Conservation (phyloP, 2,329 filamentous ascomycete species). For the Phialophora expanda region DNA sequence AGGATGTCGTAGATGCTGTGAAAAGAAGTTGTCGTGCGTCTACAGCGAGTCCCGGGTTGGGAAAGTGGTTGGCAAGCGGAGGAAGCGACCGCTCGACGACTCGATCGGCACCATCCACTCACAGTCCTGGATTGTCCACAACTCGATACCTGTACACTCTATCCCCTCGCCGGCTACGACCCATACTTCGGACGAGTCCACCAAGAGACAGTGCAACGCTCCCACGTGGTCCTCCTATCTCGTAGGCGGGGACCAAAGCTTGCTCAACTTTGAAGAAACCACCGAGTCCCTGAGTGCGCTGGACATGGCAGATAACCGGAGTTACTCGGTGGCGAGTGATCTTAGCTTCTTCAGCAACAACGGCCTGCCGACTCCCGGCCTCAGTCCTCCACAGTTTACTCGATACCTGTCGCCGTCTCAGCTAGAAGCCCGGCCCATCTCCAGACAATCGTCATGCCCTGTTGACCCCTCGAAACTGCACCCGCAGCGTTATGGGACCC, state of each 20-base stretch:
- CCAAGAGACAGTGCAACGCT: conserved; percentile 25
- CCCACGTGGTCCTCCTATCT: conserved; percentile 35
- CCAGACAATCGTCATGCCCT: conserved; percentile 22
- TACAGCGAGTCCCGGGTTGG: conserved; percentile 40
- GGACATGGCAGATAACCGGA: conserved; percentile 35
- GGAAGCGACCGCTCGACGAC: conserved; percentile 38
- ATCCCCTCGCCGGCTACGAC: conserved; percentile 38
- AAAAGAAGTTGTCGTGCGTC: conserved; percentile 37
- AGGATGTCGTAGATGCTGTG: conserved; percentile 38
- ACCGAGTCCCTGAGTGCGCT: conserved; percentile 32
- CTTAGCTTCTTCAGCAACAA: conserved; percentile 32
- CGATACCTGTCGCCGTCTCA: conserved; percentile 35
- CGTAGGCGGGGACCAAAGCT: conserved; percentile 27
- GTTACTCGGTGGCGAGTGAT: conserved; percentile 33
- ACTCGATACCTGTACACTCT: conserved; percentile 28
- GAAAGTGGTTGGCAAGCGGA: conserved; percentile 40
- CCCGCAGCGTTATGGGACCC: conserved; percentile 10
- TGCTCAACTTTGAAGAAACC: conserved; percentile 32
- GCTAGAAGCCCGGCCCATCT: conserved; percentile 29
- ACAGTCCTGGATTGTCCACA: conserved; percentile 30
- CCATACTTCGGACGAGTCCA: conserved; percentile 28
- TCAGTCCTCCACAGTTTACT: conserved; percentile 37
- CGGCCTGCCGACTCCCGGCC: conserved; percentile 36
- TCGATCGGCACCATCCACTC: conserved; percentile 33
- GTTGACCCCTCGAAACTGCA: conserved; percentile 23